phyloP scores from a whole-genome alignment of 1,284 basidiomycete species.

The Kalmanozyma brasiliensis region DNA sequence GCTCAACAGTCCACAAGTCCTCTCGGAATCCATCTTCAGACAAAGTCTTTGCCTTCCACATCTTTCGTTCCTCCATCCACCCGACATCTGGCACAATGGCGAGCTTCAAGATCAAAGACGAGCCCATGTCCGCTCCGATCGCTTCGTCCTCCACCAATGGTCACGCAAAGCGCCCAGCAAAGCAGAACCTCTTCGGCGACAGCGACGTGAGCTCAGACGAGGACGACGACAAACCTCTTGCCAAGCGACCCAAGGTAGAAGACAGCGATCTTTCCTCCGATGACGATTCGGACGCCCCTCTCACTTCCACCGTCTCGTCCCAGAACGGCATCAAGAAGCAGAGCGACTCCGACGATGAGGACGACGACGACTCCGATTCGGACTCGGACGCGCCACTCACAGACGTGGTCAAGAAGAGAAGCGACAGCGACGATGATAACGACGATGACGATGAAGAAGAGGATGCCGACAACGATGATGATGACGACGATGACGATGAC shows the following conservation, averaged over 20 bases:
- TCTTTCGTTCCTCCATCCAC: neutral
- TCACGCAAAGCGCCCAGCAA: slow-evolving; percentile 29
- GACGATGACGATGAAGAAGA: slow-evolving; percentile 47
- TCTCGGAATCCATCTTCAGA: neutral
- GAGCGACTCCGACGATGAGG: slow-evolving; percentile 15
- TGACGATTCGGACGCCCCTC: slow-evolving; percentile 49
- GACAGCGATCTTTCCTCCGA: slow-evolving; percentile 27
- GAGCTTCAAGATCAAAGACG: slow-evolving; percentile 40
- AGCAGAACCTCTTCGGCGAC: slow-evolving; percentile 28
- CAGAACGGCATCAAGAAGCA: slow-evolving; percentile 46
- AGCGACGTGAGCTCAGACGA: slow-evolving; percentile 40
- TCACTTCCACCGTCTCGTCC: slow-evolving; percentile 33
- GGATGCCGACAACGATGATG: slow-evolving; percentile 44
- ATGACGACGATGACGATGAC: slow-evolving; percentile 50
- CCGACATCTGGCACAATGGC: slow-evolving; percentile 11
- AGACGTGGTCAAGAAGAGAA: slow-evolving; percentile 40
- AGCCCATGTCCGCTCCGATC: slow-evolving; percentile 35
- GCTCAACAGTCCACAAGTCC: no score
- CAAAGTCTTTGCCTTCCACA: neutral
- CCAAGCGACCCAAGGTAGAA: slow-evolving; percentile 32
- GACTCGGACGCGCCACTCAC: slow-evolving; percentile 57
- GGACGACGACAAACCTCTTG: slow-evolving; percentile 49
- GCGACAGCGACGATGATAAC: slow-evolving; percentile 31
- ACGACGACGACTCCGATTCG: slow-evolving; percentile 30
- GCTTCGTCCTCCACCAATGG: slow-evolving; percentile 28